A percentile compares a stretch with the other conserved stretches of the same genome.
Evolutionary conservation across 31 red algal species (phyloP).

Genomic region (Odonthalia washingtoniensis): DNA sequence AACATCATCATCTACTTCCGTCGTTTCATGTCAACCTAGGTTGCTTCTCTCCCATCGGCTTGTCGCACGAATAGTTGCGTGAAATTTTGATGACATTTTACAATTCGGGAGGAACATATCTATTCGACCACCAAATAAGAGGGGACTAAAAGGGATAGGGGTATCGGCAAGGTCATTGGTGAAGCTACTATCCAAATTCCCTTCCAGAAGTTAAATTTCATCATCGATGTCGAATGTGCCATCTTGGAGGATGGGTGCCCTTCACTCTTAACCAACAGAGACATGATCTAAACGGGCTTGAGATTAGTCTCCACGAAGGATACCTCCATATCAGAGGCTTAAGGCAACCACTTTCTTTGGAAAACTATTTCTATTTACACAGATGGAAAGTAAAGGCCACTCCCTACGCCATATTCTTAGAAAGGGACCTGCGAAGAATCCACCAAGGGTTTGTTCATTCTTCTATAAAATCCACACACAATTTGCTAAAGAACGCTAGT

Average conservation of each 20-base stretch:
- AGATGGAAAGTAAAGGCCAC: constrained; percentile 8
- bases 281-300: constrained; percentile 27
- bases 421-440: not conserved
- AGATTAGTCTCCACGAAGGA: not conserved
- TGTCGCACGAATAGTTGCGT: no score
- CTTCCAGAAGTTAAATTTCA: constrained; percentile 19
- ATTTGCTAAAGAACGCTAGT: constrained; percentile 3
- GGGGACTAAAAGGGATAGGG: no score
- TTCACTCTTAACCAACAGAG: not conserved
- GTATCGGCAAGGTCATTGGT: no score
- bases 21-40: no score
- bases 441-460: constrained; percentile 28
- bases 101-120: no score
- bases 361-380: constrained; percentile 33
- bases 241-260: not conserved
- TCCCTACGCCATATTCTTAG: not conserved
- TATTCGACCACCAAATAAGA: no score
- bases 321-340: constrained; percentile 2
- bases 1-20: no score
- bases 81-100: no score
- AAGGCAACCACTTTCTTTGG: not conserved
- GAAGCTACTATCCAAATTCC: constrained; percentile 3
- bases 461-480: not conserved
- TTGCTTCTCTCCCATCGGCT: no score
- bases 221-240: constrained; percentile 21